Evolutionary conservation across 371 early-diverging fungal genomes (phyloP), one percentile per base, ranked within the genome.

Genomic region (Massospora cicadina): DNA sequence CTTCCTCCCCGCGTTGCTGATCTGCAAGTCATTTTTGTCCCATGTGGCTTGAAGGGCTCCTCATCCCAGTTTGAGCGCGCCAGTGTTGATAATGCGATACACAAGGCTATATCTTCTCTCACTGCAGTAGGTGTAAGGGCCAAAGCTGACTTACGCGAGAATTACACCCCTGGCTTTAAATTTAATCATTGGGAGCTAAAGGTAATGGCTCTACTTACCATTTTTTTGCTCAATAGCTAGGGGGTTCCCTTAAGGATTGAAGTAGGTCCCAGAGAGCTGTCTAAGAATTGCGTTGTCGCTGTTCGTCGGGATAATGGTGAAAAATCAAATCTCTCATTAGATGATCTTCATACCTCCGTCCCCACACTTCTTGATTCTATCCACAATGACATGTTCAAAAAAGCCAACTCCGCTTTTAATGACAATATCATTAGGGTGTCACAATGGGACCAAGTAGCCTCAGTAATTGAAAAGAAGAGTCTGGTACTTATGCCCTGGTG

Each of bases 111-210:
- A 53, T 73, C 73, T 33, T 79, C 77, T 32, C 81, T 96, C 70
- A 85, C 88, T 73, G 79, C 78, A 68, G 81, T 76, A 30, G 95
- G 93, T 43, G 74, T 99, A 55, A 82, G 97, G 64, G 87, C 84
- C 68, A 89, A 93, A 76, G 74, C 88, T 28, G 99, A 99, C 75
- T 67, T 85, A 66, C 82, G 98, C 60, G 87, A 89, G 33, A 91
- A 88, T 74, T 89, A 92, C 80, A 91, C 94, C 58, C 92, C 97
- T 65, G 99, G 98, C 26, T 96, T 88, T 87, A 99, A 99, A 81
- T 99, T 91, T 84, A 99, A 97, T 80, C 96, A 99, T 81, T 99
- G 99, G 99, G 99, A 99, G 77, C 73, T 95, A 65, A 73, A 85
- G 58, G 83, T 81, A 71, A 54, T n/a, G n/a, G n/a, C n/a, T n/a